Evolutionary conservation across 2,329 filamentous ascomycete species (phyloP).

Genomic region (Metarhizium guizhouense): DNA sequence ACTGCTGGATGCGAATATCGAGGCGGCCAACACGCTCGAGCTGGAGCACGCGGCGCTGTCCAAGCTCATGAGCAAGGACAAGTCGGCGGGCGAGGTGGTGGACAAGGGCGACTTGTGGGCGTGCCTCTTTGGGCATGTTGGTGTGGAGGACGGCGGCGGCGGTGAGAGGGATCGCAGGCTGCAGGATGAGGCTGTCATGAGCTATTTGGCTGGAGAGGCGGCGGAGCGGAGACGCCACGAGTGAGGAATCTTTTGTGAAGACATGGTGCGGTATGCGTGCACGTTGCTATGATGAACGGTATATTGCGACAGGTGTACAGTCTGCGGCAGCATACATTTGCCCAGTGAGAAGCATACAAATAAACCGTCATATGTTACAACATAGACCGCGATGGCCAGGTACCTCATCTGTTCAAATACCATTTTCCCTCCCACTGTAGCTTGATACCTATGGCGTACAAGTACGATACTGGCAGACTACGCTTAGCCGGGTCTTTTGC

Average conservation of each 20-base stretch:
- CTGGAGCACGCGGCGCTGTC: slow-evolving; percentile 64
- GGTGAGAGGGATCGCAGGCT: slow-evolving; percentile 16
- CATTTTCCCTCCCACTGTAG: too few species aligned
- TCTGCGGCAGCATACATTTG: too few species aligned
- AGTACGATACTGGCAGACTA: too few species aligned
- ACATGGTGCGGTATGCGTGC: slow-evolving; percentile 11
- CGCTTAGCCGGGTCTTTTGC: too few species aligned
- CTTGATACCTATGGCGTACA: too few species aligned
- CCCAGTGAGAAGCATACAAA: too few species aligned
- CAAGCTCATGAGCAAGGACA: slow-evolving; percentile 61
- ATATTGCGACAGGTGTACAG: too few species aligned
- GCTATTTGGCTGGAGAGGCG: slow-evolving; percentile 37
- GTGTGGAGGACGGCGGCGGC: slow-evolving; percentile 17
- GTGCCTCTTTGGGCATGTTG: slow-evolving; percentile 67
- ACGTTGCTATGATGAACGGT: too few species aligned
- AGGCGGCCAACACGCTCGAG: slow-evolving; percentile 78
- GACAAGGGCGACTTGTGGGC: slow-evolving; percentile 74
- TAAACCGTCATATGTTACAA: too few species aligned
- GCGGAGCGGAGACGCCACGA: slow-evolving; percentile 13
- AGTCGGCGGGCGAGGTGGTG: slow-evolving; percentile 70
- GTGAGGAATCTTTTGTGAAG: background rate
- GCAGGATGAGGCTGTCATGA: slow-evolving; percentile 26
- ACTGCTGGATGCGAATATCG: slow-evolving; percentile 54
- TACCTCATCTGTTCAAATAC: too few species aligned
- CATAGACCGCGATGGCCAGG: too few species aligned